Evolutionary conservation across 495 filamentous ascomycete genomes (phyloP).

Genomic region (Neurospora intermedia): DNA sequence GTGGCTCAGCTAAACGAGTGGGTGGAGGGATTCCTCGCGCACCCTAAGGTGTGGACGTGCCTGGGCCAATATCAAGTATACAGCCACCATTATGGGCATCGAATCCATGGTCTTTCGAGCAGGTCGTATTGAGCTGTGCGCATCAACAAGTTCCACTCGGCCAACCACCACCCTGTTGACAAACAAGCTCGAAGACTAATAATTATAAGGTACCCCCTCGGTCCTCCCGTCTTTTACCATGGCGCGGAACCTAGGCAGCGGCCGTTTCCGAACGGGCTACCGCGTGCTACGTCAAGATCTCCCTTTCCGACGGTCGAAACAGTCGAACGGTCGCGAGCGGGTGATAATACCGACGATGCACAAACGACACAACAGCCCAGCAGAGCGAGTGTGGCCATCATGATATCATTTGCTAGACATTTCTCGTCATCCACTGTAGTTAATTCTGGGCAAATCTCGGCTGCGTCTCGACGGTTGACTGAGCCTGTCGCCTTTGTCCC

Average conservation of each 20-base stretch:
- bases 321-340: background rate
- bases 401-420: background rate
- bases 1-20: background rate
- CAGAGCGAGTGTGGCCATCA: background rate
- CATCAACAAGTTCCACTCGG: background rate
- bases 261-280: background rate
- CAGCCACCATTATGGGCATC: background rate
- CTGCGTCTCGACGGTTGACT: background rate
- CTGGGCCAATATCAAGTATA: background rate
- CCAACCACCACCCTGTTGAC: background rate
- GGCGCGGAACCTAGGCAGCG: background rate
- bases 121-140: background rate
- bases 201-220: background rate
- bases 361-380: background rate
- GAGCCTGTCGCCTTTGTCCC: background rate
- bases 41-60: background rate
- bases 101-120: background rate
- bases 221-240: background rate
- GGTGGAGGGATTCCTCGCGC: background rate
- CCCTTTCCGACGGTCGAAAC: background rate
- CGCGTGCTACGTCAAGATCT: background rate
- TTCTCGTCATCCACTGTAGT: background rate
- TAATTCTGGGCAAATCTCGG: background rate
- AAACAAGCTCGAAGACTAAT: background rate
- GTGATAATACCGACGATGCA: background rate